A percentile compares a stretch with the other conserved stretches of the same genome.
These are phyloP conservation scores for Cochlearia excelsa DNA, from an alignment of 345 rosid genomes.

Conservation along the genomic window DNA sequence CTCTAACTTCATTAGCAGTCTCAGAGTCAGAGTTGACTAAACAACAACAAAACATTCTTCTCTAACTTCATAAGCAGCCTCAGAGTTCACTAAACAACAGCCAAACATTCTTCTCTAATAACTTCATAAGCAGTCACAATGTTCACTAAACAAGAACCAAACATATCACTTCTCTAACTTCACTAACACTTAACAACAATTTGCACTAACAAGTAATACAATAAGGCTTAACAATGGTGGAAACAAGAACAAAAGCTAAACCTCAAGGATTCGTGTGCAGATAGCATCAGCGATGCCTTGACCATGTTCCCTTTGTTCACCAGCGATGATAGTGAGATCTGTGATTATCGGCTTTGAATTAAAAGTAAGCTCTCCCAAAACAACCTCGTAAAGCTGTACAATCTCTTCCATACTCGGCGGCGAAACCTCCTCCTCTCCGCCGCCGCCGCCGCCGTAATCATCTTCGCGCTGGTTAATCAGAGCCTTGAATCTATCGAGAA, in stretches of 20 bases:
- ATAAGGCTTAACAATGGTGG: background rate
- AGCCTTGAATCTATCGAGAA: slow-evolving; percentile 64
- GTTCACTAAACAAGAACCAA: too few species aligned
- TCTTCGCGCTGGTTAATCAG: slow-evolving; percentile 62
- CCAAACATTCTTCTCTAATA: too few species aligned
- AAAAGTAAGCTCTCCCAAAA: slow-evolving; percentile 71
- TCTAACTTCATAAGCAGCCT: slow-evolving; percentile 3
- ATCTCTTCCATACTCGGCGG: slow-evolving; percentile 51
- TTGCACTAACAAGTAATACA: background rate
- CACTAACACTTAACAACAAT: too few species aligned
- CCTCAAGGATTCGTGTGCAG: slow-evolving; percentile 88
- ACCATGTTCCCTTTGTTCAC: slow-evolving; percentile 71
- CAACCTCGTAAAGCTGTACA: slow-evolving; percentile 64
- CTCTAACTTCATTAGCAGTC: background rate
- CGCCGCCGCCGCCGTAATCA: slow-evolving; percentile 34
- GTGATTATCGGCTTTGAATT: slow-evolving; percentile 97
- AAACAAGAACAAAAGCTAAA: slow-evolving; percentile 26
- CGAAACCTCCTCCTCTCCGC: slow-evolving; percentile 23
- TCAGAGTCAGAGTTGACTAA: slow-evolving; percentile 7
- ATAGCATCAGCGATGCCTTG: slow-evolving; percentile 87
- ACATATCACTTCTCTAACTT: too few species aligned
- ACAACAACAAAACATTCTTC: slow-evolving; percentile 1
- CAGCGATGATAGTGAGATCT: slow-evolving; percentile 94
- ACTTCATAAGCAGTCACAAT: too few species aligned
- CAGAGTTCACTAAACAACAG: background rate